Conservation (phyloP, 2,329 filamentous ascomycete species). For the Teratosphaeria zuluensis region DNA sequence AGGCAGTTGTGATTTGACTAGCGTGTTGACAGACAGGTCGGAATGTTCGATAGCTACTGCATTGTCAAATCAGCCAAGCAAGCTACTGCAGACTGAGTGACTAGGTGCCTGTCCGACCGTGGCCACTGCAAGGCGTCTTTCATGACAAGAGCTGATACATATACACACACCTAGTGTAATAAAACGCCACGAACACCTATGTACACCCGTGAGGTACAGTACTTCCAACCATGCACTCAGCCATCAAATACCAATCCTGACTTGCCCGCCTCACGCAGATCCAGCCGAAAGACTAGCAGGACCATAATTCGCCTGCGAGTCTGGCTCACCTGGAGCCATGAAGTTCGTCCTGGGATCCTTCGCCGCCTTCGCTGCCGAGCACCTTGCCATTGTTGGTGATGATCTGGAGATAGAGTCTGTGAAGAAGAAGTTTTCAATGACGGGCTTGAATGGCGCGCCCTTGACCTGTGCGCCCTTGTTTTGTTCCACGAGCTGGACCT, state of each 20-base stretch:
- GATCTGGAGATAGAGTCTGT: conserved; percentile 95
- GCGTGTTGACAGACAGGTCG: too few species aligned
- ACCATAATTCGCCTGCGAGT: conserved; percentile 34
- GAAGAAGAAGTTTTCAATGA: conserved; percentile 95
- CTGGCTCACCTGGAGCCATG: conserved; percentile 38
- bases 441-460: conserved; percentile 58
- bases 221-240: background rate
- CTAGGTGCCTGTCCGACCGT: background rate
- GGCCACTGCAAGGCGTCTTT: background rate
- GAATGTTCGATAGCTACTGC: too few species aligned
- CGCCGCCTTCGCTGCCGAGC: conserved; percentile 77
- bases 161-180: conserved; percentile 8
- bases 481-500: conserved; percentile 89
- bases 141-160: conserved; percentile 4
- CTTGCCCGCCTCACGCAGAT: background rate
- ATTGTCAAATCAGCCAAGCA: too few species aligned
- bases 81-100: too few species aligned
- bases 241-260: background rate
- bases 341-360: conserved; percentile 43
- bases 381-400: conserved; percentile 96
- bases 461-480: conserved; percentile 80
- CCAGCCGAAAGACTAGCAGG: conserved; percentile 4
- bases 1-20: too few species aligned
- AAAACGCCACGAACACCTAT: conserved; percentile 12
- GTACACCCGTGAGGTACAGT: conserved; percentile 5